Conservation (phyloP, 306 rosid genomes). For the Quercus alba region DNA sequence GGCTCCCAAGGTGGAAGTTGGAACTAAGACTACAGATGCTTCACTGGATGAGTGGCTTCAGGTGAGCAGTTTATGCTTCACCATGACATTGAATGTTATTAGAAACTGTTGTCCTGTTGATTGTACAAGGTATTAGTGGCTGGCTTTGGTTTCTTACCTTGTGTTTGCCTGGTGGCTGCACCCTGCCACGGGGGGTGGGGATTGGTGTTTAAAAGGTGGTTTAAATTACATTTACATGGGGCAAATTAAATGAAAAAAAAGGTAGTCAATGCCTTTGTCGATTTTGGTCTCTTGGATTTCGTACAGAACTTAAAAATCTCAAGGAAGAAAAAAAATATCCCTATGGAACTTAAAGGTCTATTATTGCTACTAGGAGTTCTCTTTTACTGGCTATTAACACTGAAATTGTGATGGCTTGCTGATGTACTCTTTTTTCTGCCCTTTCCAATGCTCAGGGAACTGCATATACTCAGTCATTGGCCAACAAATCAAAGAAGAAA, state of each 20-base stretch:
- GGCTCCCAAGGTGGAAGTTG: slow-evolving; percentile 91
- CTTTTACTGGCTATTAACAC: neutral
- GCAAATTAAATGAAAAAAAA: neutral
- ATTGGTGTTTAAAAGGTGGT: neutral
- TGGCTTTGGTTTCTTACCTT: neutral
- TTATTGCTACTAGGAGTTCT: neutral
- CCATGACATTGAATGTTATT: neutral
- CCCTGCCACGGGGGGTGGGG: neutral
- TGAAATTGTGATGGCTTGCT: slow-evolving; percentile 10
- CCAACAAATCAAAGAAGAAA: slow-evolving; percentile 84
- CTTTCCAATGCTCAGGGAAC: slow-evolving; percentile 70
- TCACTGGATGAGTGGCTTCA: slow-evolving; percentile 92
- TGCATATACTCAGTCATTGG: slow-evolving; percentile 54
- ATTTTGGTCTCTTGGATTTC: neutral
- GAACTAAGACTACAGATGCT: slow-evolving; percentile 71
- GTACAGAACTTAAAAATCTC: too few species aligned
- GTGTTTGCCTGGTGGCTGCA: neutral
- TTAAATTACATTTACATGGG: neutral
- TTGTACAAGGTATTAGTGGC: neutral
- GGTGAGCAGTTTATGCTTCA: slow-evolving; percentile 45
- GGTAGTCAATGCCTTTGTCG: neutral
- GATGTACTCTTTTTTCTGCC: neutral
- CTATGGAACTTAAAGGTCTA: neutral
- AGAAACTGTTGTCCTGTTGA: neutral
- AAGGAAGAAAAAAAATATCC: too few species aligned